These are phyloP conservation scores for Ophiostoma himal-ulmi DNA, from an alignment of 2,329 filamentous ascomycete species.

Conservation along the genomic window DNA sequence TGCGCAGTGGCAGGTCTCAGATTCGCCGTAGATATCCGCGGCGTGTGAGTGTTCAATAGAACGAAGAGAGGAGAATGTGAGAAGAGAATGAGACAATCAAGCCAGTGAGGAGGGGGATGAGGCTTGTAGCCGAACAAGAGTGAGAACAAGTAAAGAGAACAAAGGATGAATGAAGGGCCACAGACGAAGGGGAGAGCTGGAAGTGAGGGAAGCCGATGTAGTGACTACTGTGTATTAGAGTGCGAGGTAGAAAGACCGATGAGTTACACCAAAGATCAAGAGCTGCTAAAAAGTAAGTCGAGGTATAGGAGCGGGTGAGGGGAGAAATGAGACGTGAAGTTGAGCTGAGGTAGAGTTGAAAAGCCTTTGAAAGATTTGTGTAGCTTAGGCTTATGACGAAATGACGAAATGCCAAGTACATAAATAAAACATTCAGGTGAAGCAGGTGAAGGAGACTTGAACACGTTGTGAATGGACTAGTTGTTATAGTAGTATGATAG, in stretches of 20 bases:
- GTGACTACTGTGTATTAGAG: no score
- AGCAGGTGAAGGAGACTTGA: no score
- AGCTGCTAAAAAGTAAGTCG: no score
- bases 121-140: neutral
- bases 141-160: neutral
- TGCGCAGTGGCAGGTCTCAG: neutral
- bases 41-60: neutral
- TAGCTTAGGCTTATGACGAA: neutral
- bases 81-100: neutral
- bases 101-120: neutral
- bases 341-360: neutral
- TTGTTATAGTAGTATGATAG: no score
- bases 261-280: no score
- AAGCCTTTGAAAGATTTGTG: neutral
- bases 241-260: no score
- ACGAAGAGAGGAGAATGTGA: neutral
- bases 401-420: neutral
- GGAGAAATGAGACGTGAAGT: neutral
- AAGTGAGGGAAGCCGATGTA: neutral
- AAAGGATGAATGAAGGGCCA: neutral
- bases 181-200: no score
- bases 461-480: neutral
- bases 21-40: neutral
- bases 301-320: neutral
- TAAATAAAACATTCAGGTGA: no score